A percentile compares a stretch with the other conserved stretches of the same genome.
Conservation (phyloP, 2,329 filamentous ascomycete species). For the Colletotrichum sp. region DNA sequence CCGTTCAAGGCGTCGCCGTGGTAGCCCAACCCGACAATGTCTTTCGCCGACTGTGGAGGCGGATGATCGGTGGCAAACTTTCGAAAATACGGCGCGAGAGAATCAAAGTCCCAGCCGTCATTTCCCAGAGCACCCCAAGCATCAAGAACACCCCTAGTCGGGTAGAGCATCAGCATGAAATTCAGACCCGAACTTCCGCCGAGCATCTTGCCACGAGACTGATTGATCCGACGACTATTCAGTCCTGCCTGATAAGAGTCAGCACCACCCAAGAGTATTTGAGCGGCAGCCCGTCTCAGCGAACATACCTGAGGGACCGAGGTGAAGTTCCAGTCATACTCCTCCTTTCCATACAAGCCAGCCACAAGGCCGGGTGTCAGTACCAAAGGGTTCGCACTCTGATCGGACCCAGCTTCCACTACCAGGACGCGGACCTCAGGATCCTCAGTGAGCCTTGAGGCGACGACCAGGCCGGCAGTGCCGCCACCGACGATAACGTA, state of each 20-base stretch:
- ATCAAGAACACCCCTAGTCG: slow-evolving; percentile 22
- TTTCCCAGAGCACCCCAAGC: slow-evolving; percentile 31
- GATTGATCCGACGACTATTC: slow-evolving; percentile 25
- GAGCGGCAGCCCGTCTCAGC: neutral
- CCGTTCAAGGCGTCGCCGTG: slow-evolving; percentile 34
- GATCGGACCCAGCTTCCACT: slow-evolving; percentile 28
- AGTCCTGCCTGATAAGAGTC: slow-evolving; percentile 18
- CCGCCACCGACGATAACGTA: slow-evolving; percentile 37
- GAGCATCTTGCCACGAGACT: slow-evolving; percentile 26
- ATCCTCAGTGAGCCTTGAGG: slow-evolving; percentile 33
- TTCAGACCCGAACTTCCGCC: slow-evolving; percentile 27
- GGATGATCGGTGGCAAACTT: slow-evolving; percentile 33
- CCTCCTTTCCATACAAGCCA: slow-evolving; percentile 22
- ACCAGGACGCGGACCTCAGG: slow-evolving; percentile 25
- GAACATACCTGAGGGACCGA: slow-evolving; percentile 18
- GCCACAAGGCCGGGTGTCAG: slow-evolving; percentile 22
- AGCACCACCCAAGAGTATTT: neutral
- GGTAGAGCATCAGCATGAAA: slow-evolving; percentile 24
- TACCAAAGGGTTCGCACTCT: slow-evolving; percentile 21
- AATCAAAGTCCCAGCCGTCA: slow-evolving; percentile 28
- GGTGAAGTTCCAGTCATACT: slow-evolving; percentile 28
- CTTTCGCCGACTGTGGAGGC: slow-evolving; percentile 28
- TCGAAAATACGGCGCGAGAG: slow-evolving; percentile 35
- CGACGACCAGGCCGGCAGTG: slow-evolving; percentile 35
- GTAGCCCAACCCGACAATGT: slow-evolving; percentile 32